Evolutionary conservation across 176 grass and related monocot genomes (phyloP).

Genomic region (Neostapfia colusana): DNA sequence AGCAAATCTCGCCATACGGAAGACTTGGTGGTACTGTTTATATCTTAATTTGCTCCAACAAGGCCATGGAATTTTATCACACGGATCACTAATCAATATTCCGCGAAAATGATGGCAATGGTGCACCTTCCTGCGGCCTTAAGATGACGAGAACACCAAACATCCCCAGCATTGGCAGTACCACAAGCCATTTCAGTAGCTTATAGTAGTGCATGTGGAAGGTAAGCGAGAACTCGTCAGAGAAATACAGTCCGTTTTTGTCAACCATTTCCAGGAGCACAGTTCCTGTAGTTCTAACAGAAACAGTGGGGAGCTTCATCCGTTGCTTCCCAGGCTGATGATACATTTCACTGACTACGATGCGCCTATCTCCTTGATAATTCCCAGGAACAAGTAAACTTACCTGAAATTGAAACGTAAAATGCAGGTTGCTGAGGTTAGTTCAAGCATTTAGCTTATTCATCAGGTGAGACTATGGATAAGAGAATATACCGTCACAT

Average conservation of each 20-base stretch:
- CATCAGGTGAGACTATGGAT: background rate
- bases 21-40: background rate
- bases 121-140: slow-evolving; percentile 79
- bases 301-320: slow-evolving; percentile 91
- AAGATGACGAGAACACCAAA: slow-evolving; percentile 86
- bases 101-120: slow-evolving; percentile 85
- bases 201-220: slow-evolving; percentile 98
- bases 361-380: slow-evolving; percentile 88
- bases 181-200: slow-evolving; percentile 88
- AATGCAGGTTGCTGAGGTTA: slow-evolving; percentile 8
- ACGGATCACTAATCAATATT: slow-evolving; percentile 63
- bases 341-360: slow-evolving; percentile 61
- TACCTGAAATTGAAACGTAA: slow-evolving; percentile 55
- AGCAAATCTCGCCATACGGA: background rate
- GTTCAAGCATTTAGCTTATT: slow-evolving; percentile 21
- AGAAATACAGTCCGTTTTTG: slow-evolving; percentile 88
- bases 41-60: slow-evolving; percentile 16
- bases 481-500: slow-evolving; percentile 69
- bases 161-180: slow-evolving; percentile 95
- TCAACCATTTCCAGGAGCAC: slow-evolving; percentile 86
- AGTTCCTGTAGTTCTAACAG: slow-evolving; percentile 86
- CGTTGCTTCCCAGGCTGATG: slow-evolving; percentile 68
- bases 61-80: background rate
- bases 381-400: slow-evolving; percentile 91
- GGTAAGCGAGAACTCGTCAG: slow-evolving; percentile 91